These are phyloP conservation scores for Phyllosticta capitalensis DNA, from an alignment of 2,329 filamentous ascomycete species.

Conservation along the genomic window DNA sequence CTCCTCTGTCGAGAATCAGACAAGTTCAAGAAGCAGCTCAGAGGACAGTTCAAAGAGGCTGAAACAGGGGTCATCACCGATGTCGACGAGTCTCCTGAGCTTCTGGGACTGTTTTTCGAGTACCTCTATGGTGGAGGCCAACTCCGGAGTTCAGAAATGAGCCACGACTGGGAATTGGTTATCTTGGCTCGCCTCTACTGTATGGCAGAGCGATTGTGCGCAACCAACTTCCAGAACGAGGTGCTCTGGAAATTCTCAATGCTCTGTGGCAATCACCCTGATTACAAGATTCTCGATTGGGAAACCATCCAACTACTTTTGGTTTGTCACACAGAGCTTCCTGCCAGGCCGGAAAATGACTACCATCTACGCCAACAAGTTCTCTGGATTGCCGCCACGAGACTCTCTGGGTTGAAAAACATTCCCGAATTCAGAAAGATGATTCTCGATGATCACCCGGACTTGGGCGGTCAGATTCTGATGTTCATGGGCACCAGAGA, in stretches of 20 bases:
- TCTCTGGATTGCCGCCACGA: neutral
- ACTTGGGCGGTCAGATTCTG: too few relatives aligned
- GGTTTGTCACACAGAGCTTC: neutral
- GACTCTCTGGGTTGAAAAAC: neutral
- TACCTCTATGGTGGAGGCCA: neutral
- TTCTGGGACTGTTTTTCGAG: neutral
- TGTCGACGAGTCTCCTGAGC: neutral
- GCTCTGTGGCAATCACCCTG: neutral
- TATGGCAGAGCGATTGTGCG: neutral
- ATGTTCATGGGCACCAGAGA: too few relatives aligned
- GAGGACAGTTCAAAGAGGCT: neutral
- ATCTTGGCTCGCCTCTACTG: neutral
- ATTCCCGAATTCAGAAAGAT: too few relatives aligned
- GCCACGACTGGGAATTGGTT: neutral
- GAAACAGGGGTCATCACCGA: neutral
- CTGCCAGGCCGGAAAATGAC: neutral
- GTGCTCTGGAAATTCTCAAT: neutral
- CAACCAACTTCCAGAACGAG: neutral
- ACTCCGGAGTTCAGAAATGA: too few relatives aligned
- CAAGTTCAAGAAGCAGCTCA: neutral
- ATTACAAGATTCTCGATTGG: neutral
- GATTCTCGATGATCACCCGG: too few relatives aligned
- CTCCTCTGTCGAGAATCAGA: neutral
- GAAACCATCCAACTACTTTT: neutral
- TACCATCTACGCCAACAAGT: neutral